Base-by-base conservation (phyloP, 192 early-diverging fungal genomes). In the Gigaspora rosea region DNA sequence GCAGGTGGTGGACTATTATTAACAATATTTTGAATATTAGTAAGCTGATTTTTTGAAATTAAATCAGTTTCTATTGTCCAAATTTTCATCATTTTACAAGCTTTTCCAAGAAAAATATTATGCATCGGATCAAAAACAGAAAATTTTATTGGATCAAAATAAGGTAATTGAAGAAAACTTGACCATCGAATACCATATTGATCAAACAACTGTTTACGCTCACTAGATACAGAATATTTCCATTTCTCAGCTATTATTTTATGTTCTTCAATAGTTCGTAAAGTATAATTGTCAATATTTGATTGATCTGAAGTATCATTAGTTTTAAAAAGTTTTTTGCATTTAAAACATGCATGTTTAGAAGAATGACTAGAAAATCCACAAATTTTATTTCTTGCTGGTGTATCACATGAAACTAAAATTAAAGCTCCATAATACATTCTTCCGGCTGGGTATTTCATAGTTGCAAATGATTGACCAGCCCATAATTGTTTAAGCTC, bases 401-500 rank as follows among this genome's bases (percentile, higher is more conserved):
- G 16, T 13, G 64, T 41, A 41, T 41, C 41, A 33, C 46, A 66
- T 4, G 18, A 1, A 13, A 66, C 36, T 33, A 66, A 33, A 35
- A 66, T 66, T 66, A 66, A 66, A 66, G 64, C 46, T 46, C 32
- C 36, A 18, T 15, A 18, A 66, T 46, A 66, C 18, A 46, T 66
- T 66, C 46, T 66, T 8, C 64, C 13, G 18, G 36, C 36, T 66
- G 64, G 46, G 36, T 66, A 66, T 13, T 66, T 46, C 9, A 35
- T 22, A 33, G 36, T 33, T 66, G 18, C 18, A 33, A 66, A 33
- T 33, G 36, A 18, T 67, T 67, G 65, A 8, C 65, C 65, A 46
- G 46, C 8, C n/a, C 65, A 67, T 67, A 67, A 67, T 67, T 67
- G 65, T 35, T 36, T 18, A 46, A 67, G 46, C 8, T 67, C 33